Base-by-base conservation (phyloP, 495 filamentous ascomycete species). In the Venustampulla echinocandica region DNA sequence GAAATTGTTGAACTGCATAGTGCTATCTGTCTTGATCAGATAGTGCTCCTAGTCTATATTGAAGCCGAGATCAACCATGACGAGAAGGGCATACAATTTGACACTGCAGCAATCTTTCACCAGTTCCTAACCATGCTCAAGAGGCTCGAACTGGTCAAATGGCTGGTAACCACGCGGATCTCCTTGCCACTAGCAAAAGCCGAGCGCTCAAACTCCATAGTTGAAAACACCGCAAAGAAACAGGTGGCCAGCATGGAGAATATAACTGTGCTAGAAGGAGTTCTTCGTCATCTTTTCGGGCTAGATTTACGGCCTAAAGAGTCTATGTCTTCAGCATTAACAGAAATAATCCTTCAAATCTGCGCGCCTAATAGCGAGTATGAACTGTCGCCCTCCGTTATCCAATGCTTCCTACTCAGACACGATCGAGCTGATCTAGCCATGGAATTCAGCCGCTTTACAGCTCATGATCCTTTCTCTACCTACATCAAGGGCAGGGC, bases 401-500 rank as follows among this genome's bases (percentile, higher is more conserved):
- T 85, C 18, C 82, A 87, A 60, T 86, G 82, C 58, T 75, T 79
- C 52, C 68, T 90, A 2, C 71, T 90, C 21, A 80, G 78, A 46
- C 75, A 79, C 47, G 73, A 77, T 37, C 74, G 86, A 55, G 68
- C 81, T 11, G 82, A 87, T 53, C 70, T 90, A 3, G 87, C 87
- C 10, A 68, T 76, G 45, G 84, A 92, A 56, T 86, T 95, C 53
- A 69, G 72, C 41, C 77, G 75, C 6, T 92, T 86, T 60, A 64
- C 64, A 66, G 80, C 65, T 58, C 77, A 58, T 62, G 69, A 73
- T 19, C 61, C 73, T 22, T 97, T 92, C 78, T 77, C 85, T 4
- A 82, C 76, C 0, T 99, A 99, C 61, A 70, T 95, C 11, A 86
- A 87, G 61, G 90, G 85, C 10, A 83, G 93, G 25, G 70, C 92